phyloP scores from a whole-genome alignment of 495 filamentous ascomycete genomes.

The Cryomyces antarcticus region DNA sequence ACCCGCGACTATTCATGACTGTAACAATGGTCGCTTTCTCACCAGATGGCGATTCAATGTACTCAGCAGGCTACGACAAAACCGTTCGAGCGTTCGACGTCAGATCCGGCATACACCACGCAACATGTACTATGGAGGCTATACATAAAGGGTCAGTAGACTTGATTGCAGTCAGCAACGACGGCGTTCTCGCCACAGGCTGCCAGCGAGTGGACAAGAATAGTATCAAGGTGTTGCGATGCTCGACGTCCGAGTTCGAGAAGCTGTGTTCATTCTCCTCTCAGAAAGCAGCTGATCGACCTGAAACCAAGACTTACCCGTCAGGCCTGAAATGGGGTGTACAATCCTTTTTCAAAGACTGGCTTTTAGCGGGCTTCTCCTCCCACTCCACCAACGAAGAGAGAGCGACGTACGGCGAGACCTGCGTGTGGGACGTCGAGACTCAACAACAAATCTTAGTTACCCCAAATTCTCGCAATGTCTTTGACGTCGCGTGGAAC shows the following conservation, averaged over 20 bases:
- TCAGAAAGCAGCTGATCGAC: slow-evolving; percentile 11
- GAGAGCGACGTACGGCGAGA: slow-evolving; percentile 39
- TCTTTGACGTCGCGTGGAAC: slow-evolving; percentile 70
- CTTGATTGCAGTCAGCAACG: slow-evolving; percentile 33
- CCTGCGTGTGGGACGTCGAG: slow-evolving; percentile 49
- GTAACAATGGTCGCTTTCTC: slow-evolving; percentile 61
- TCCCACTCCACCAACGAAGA: slow-evolving; percentile 31
- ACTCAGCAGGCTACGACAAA: slow-evolving; percentile 64
- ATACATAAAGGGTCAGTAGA: slow-evolving; percentile 48
- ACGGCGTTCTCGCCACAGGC: slow-evolving; percentile 31
- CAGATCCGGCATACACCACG: slow-evolving; percentile 11
- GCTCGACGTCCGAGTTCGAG: neutral
- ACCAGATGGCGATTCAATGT: slow-evolving; percentile 31
- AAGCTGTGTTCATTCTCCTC: slow-evolving; percentile 6
- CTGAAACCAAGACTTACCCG: slow-evolving; percentile 38
- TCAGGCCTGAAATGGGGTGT: slow-evolving; percentile 58
- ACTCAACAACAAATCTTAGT: slow-evolving; percentile 24
- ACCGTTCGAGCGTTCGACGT: slow-evolving; percentile 60
- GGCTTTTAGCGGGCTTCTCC: slow-evolving; percentile 60
- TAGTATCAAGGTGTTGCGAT: slow-evolving; percentile 8
- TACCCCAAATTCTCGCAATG: slow-evolving; percentile 38
- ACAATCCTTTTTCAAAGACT: slow-evolving; percentile 24
- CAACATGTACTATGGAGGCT: slow-evolving; percentile 29
- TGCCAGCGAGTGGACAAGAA: slow-evolving; percentile 22
- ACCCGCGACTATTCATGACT: slow-evolving; percentile 57